These are phyloP conservation scores for Claviceps sp. DNA, from an alignment of 2,329 filamentous ascomycete species.

Conservation along the genomic window DNA sequence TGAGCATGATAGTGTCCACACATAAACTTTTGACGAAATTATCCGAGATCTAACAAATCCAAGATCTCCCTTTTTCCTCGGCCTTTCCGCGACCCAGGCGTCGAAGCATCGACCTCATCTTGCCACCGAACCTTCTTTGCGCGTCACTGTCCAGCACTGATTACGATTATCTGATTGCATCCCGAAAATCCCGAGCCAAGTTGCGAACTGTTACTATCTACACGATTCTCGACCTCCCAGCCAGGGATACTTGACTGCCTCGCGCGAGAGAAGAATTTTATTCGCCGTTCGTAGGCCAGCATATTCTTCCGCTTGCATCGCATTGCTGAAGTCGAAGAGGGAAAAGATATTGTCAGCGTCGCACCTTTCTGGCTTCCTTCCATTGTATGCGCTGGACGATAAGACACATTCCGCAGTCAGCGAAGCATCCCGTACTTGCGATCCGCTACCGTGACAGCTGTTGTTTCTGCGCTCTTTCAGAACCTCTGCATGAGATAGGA, in stretches of 20 bases:
- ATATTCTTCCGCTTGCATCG: not conserved
- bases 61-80: conserved; percentile 3
- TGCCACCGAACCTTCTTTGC: not conserved
- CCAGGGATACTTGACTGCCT: not conserved
- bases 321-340: not conserved
- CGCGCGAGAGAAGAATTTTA: not conserved
- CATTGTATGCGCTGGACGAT: not conserved
- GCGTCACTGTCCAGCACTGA: not conserved
- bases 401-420: not conserved
- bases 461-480: not conserved
- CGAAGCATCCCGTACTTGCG: not conserved
- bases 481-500: not conserved
- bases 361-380: not conserved
- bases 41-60: not conserved
- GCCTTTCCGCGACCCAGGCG: conserved; percentile 5
- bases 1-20: not conserved
- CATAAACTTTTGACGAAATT: not conserved
- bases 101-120: conserved; percentile 3
- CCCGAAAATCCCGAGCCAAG: not conserved
- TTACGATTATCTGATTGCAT: not conserved
- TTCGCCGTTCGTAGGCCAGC: not conserved
- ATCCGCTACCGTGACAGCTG: not conserved
- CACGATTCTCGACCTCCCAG: not conserved
- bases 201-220: not conserved
- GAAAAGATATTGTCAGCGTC: not conserved